phyloP scores from a whole-genome alignment of 108 stramenopile genomes.

The Cyclotella distinguenda region DNA sequence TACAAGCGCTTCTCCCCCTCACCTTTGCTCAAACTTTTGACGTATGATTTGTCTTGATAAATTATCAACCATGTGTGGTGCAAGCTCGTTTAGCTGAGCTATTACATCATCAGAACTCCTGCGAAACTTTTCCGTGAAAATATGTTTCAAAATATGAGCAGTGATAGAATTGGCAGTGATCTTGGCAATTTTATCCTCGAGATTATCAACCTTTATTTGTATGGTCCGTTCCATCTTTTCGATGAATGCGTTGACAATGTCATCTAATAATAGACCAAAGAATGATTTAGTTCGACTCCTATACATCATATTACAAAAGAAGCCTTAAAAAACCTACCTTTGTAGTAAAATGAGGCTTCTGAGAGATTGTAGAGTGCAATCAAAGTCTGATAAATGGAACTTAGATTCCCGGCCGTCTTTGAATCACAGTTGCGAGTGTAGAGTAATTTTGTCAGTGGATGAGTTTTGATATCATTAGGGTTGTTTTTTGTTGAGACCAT shows the following conservation, averaged over 20 bases:
- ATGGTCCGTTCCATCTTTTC: conserved; percentile 57
- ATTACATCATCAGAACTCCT: conserved; percentile 38
- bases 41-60: conserved; percentile 42
- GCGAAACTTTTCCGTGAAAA: conserved; percentile 47
- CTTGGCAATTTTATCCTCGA: conserved; percentile 34
- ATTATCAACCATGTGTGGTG: conserved; percentile 26
- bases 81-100: conserved; percentile 17
- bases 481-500: conserved; percentile 23
- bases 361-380: conserved; percentile 50
- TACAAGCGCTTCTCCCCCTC: too few species aligned
- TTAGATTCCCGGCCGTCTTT: conserved; percentile 57
- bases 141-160: conserved; percentile 43
- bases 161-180: conserved; percentile 18
- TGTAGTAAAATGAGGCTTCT: conserved; percentile 47
- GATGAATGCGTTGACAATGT: conserved; percentile 58
- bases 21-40: conserved; percentile 58
- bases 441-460: conserved; percentile 41
- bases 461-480: conserved; percentile 42
- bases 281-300: neutral
- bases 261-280: conserved; percentile 21
- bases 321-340: conserved; percentile 13
- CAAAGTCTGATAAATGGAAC: conserved; percentile 53
- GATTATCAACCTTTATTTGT: conserved; percentile 20
- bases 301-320: neutral
- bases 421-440: conserved; percentile 55